A percentile compares a stretch with the other conserved stretches of the same genome.
These are phyloP conservation scores for Trypanosoma theileri DNA, from an alignment of 208 protist genomes.

Conservation along the genomic window DNA sequence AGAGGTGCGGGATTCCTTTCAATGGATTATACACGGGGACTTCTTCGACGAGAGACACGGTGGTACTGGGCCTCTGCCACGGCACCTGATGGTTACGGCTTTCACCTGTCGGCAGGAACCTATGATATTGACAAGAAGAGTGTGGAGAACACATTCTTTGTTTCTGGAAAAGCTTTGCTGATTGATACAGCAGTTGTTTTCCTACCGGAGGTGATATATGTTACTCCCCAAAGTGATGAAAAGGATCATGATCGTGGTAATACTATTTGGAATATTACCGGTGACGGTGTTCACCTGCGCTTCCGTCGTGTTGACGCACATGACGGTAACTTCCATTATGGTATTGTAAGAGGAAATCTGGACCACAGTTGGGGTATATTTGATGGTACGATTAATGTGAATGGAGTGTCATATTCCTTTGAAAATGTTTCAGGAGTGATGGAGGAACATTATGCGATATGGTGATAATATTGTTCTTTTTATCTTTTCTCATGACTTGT, in stretches of 20 bases:
- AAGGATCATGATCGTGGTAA: background rate
- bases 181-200: constrained; percentile 33
- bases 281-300: constrained; percentile 24
- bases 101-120: constrained; percentile 40
- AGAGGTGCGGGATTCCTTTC: constrained; percentile 17
- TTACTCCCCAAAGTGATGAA: constrained; percentile 3
- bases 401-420: constrained; percentile 21
- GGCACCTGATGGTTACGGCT: constrained; percentile 29
- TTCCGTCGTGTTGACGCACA: constrained; percentile 34
- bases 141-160: constrained; percentile 38
- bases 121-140: constrained; percentile 42
- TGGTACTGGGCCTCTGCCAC: constrained; percentile 44
- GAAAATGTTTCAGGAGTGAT: constrained; percentile 34
- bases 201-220: background rate
- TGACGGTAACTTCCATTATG: constrained; percentile 26
- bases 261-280: constrained; percentile 26
- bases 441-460: constrained; percentile 44
- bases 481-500: background rate
- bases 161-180: constrained; percentile 14
- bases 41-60: constrained; percentile 39
- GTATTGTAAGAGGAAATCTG: constrained; percentile 34
- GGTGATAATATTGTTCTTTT: constrained; percentile 23
- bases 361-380: constrained; percentile 48
- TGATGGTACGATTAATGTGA: constrained; percentile 26
- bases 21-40: constrained; percentile 54